Evolutionary conservation across 2,329 filamentous ascomycete genomes (phyloP).

Genomic region (Stenocarpella maydis): DNA sequence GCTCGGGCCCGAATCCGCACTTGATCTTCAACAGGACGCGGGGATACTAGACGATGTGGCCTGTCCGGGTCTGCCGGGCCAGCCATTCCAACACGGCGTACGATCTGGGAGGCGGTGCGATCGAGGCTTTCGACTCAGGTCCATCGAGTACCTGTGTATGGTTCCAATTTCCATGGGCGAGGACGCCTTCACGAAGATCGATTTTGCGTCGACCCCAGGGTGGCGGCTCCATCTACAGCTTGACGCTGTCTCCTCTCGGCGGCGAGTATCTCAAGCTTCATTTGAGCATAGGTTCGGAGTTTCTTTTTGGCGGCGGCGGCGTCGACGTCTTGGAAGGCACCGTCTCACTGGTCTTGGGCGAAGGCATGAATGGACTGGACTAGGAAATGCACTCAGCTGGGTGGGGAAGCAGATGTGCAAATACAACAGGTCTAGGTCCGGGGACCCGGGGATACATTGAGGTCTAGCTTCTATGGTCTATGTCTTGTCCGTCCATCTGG

Average conservation of each 20-base stretch:
- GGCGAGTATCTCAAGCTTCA: neutral
- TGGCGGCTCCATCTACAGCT: neutral
- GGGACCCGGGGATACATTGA: conserved; percentile 29
- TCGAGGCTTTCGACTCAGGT: neutral
- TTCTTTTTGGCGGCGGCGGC: neutral
- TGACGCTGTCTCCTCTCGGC: neutral
- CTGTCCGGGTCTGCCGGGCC: neutral
- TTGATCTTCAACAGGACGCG: conserved; percentile 6
- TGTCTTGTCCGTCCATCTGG: neutral
- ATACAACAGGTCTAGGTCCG: conserved; percentile 23
- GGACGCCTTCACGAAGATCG: neutral
- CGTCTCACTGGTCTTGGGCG: neutral
- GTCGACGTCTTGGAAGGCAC: neutral
- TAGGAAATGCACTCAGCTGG: conserved; percentile 19
- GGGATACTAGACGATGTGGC: neutral
- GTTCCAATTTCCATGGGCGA: no score
- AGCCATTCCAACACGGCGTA: neutral
- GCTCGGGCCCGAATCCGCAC: neutral
- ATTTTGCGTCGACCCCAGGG: no score
- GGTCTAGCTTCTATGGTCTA: conserved; percentile 34
- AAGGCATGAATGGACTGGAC: no score
- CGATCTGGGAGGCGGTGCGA: neutral
- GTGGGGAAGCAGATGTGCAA: conserved; percentile 2
- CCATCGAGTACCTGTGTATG: no score
- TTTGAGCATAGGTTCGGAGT: conserved; percentile 7